Base-by-base conservation (phyloP, 306 rosid species). In the Rubus parviflorus region DNA sequence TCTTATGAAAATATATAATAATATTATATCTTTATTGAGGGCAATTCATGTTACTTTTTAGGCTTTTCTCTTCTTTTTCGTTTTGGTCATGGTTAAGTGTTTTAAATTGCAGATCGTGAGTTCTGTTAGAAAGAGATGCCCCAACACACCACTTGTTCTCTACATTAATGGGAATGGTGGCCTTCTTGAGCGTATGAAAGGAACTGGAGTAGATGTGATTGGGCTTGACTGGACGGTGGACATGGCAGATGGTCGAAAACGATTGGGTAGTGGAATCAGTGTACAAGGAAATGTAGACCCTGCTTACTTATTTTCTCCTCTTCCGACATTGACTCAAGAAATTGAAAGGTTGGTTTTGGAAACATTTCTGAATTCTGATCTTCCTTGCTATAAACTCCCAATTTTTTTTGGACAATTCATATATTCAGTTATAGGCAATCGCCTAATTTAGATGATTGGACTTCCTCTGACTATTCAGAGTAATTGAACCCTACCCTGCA, bases 261-360 rank as follows among this genome's bases (percentile, higher is more conserved):
- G 97, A 85, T 78, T 92, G 79, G 98, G 97, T 57, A 81, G 86
- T 73, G 93, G 77, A 66, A 86, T 90, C 73, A 85, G 97, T 38
- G 90, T 95, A 58, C 98, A 95, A 81, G 97, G 98, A 80, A 95
- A 95, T 73, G 97, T 95, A n/a, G 98, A 95, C 64, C 97, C 98
- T 56, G 97, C 98, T 67, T 86, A 46, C 88, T 80, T 95, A 68
- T 92, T 95, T 82, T 95, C 97, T 75, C 89, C 98, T 43, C 92
- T 95, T 79, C 70, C 82, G 60, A 89, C 97, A 61, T 76, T 92
- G 49, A 89, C 97, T 10, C 89, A 92, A 81, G 98, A 95, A 90
- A 90, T 95, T 82, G 88, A 87, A 79, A 95, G 98, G 98, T 95
- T 84, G 54, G 96, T 81, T 45, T 79, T 38, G 7, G 16, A 61